phyloP scores from a whole-genome alignment of 495 filamentous ascomycete species.

The Xylaria sp. region DNA sequence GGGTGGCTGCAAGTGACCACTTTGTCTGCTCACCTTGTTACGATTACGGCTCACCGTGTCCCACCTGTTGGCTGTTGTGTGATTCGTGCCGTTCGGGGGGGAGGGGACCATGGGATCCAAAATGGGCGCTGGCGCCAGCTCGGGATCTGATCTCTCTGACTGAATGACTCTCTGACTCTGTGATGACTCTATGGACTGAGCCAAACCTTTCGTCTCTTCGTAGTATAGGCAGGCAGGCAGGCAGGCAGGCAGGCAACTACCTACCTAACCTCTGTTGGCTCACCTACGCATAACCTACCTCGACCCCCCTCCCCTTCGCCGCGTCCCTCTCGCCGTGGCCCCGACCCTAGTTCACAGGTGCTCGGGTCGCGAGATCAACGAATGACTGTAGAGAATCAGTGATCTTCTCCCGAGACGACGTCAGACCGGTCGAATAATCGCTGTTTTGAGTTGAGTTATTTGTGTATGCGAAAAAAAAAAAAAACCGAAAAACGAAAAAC shows the following conservation, averaged over 20 bases:
- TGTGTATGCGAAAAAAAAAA: too few relatives aligned
- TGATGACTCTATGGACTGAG: background rate
- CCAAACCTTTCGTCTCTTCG: background rate
- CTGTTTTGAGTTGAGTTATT: background rate
- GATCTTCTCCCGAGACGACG: background rate
- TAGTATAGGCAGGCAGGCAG: background rate
- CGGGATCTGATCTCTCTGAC: background rate
- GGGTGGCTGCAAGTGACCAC: slow-evolving; percentile 7
- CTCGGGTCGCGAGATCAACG: background rate
- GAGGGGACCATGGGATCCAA: slow-evolving; percentile 11
- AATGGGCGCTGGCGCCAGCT: slow-evolving; percentile 5
- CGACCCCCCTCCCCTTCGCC: background rate
- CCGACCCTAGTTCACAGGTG: background rate
- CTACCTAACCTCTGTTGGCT: background rate
- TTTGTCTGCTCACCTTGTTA: slow-evolving; percentile 13
- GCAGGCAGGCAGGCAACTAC: background rate
- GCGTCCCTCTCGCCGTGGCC: background rate
- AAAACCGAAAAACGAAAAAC: too few relatives aligned
- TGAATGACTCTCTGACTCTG: too few relatives aligned
- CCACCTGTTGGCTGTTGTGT: background rate
- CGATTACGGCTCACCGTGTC: slow-evolving; percentile 21
- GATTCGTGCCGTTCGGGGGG: background rate
- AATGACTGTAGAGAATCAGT: background rate
- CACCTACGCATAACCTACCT: background rate
- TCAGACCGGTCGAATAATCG: background rate